These are phyloP conservation scores for Xylariaceae sp. DNA, from an alignment of 2,329 filamentous ascomycete genomes.

Conservation along the genomic window DNA sequence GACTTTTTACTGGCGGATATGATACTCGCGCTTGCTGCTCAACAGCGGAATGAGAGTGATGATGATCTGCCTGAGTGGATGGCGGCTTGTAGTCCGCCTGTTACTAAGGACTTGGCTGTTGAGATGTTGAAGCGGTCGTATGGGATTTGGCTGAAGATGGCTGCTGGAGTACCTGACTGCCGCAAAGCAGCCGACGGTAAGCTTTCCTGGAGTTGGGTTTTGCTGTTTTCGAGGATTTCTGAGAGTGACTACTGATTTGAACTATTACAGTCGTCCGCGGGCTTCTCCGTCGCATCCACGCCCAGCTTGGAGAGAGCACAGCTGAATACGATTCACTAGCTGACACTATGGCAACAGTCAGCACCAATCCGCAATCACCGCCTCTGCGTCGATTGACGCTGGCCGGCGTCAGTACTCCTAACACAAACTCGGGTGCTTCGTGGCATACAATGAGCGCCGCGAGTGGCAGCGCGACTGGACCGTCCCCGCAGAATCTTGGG, in stretches of 20 bases:
- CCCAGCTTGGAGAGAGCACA: constrained; percentile 17
- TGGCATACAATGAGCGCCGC: constrained; percentile 5
- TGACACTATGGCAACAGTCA: constrained; percentile 1
- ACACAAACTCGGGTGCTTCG: neutral
- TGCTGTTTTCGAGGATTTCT: too few relatives aligned
- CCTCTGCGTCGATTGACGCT: constrained; percentile 20
- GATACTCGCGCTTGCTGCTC: constrained; percentile 54
- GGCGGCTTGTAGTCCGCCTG: constrained; percentile 29
- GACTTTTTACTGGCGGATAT: constrained; percentile 62
- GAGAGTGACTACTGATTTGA: too few relatives aligned
- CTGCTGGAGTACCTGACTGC: constrained; percentile 37
- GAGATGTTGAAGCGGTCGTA: constrained; percentile 42
- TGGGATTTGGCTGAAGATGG: constrained; percentile 43
- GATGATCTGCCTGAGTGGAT: constrained; percentile 36
- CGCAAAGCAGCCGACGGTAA: constrained; percentile 41
- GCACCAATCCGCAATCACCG: constrained; percentile 3
- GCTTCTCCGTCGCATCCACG: constrained; percentile 44
- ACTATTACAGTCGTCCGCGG: constrained; percentile 36
- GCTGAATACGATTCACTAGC: constrained; percentile 3
- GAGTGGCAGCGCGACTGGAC: constrained; percentile 10
- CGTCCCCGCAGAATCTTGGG: constrained; percentile 10
- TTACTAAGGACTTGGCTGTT: constrained; percentile 40
- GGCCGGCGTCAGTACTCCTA: constrained; percentile 4
- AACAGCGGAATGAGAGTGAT: constrained; percentile 29
- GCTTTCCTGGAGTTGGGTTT: too few relatives aligned